Evolutionary conservation across 768 basidiomycete species (phyloP), one percentile per base, ranked within the genome.

Genomic region (Termitomyces sp.): DNA sequence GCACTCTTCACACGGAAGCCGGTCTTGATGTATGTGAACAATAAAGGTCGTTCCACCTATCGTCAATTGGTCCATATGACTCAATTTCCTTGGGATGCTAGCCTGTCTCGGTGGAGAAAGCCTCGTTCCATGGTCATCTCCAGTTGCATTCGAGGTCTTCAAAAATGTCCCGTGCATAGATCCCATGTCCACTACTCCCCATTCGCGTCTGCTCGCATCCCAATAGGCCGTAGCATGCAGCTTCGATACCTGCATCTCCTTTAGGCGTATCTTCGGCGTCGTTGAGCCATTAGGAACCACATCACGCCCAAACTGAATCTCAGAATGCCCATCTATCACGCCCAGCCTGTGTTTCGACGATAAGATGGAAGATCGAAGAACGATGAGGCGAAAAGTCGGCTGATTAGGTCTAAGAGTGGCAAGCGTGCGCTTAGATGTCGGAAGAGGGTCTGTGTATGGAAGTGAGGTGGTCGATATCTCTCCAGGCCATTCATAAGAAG

Each of bases 181-280:
- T 10, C 89, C 92, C 85, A 89, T 89, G 67, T 94, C 92, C 10
- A 92, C 89, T 31, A 90, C 72, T 3, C 81, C 79, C 90, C 90
- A 93, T 57, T 82, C 80, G 15, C 71, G 68, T 55, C 81, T 76
- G 29, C 69, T 68, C 34, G 73, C 72, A 66, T 91, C 85, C 86
- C 85, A 91, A 66, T 82, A 93, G 1, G 81, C 74, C 3, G 85
- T 88, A 9, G 89, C 86, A 65, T 94, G 92, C 54, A 87, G 62
- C 70, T 92, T 93, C 2, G 88, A 91, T 12, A 92, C 89, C 60
- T 82, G 80, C 85, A 94, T 87, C 72, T 93, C 90, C 70, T 88
- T 90, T 36, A 94, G 72, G 46, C 92, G 82, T 54, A 94, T 75
- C 29, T 85, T 78, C 12, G 89, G 87, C 5, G 71, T 82, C 12